phyloP scores from a whole-genome alignment of 768 basidiomycete species.

The Calocybe gangraenosa region DNA sequence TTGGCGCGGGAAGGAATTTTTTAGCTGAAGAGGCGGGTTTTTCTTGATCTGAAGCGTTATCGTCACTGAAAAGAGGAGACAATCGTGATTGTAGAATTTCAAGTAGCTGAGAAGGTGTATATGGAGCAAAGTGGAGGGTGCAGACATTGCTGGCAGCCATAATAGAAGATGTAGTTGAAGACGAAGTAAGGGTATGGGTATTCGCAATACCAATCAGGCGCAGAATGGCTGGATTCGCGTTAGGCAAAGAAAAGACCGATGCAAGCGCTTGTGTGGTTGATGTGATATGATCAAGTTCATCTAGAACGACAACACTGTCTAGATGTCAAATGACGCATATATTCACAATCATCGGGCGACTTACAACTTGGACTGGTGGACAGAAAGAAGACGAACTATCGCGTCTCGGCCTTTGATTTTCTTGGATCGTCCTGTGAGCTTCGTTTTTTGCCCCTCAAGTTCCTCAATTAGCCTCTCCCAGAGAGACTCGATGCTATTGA shows the following conservation, averaged over 20 bases:
- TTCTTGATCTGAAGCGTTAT: slow-evolving; percentile 23
- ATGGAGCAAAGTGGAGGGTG: slow-evolving; percentile 80
- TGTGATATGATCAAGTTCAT: slow-evolving; percentile 83
- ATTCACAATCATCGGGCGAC: slow-evolving; percentile 9
- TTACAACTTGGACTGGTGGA: slow-evolving; percentile 52
- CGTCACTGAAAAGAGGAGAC: slow-evolving; percentile 39
- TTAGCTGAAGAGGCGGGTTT: slow-evolving; percentile 27
- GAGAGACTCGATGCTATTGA: slow-evolving; percentile 60
- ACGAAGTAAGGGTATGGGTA: slow-evolving; percentile 75
- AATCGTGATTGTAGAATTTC: slow-evolving; percentile 67
- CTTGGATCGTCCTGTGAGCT: slow-evolving; percentile 29
- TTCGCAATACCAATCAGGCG: slow-evolving; percentile 86
- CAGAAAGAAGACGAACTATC: slow-evolving; percentile 40
- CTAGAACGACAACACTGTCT: slow-evolving; percentile 69
- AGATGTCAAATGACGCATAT: slow-evolving; percentile 13
- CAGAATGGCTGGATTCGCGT: slow-evolving; percentile 44
- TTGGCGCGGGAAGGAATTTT: slow-evolving; percentile 59
- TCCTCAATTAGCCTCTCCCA: slow-evolving; percentile 69
- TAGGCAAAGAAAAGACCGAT: slow-evolving; percentile 66
- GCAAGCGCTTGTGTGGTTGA: slow-evolving; percentile 54
- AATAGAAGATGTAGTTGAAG: slow-evolving; percentile 27
- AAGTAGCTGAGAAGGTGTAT: slow-evolving; percentile 67
- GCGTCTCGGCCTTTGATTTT: slow-evolving; percentile 46
- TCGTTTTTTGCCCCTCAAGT: slow-evolving; percentile 34
- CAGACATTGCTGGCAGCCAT: slow-evolving; percentile 38